phyloP scores from a whole-genome alignment of 2,329 filamentous ascomycete genomes.

The Claviceps monticola region DNA sequence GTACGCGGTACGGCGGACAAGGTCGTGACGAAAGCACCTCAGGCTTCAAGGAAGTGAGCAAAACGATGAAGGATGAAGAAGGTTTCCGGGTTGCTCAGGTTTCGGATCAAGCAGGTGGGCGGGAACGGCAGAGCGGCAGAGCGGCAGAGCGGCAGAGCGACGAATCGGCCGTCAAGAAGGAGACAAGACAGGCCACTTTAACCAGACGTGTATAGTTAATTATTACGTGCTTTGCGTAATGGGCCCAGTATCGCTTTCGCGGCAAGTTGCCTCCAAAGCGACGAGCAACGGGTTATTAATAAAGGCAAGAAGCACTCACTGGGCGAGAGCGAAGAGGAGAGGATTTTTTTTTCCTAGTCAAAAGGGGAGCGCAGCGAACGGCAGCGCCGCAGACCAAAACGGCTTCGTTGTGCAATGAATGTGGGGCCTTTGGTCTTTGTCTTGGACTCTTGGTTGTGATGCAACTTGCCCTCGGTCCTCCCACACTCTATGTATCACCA shows the following conservation, averaged over 20 bases:
- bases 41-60: constrained; percentile 2
- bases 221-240: no score
- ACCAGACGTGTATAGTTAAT: no score
- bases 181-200: no score
- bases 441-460: no score
- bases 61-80: constrained; percentile 1
- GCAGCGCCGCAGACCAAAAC: no score
- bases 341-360: neutral
- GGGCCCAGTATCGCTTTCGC: no score
- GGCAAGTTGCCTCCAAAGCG: neutral
- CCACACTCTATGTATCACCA: no score
- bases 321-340: neutral
- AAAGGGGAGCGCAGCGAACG: no score
- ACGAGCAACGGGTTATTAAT: neutral
- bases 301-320: neutral
- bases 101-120: neutral
- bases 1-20: constrained; percentile 1
- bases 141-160: neutral
- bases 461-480: no score
- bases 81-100: neutral
- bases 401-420: no score
- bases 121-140: neutral
- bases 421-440: no score
- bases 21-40: constrained; percentile 3
- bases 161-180: neutral